These are phyloP conservation scores for Bauhinia variegata DNA, from an alignment of 306 rosid species.

Conservation along the genomic window DNA sequence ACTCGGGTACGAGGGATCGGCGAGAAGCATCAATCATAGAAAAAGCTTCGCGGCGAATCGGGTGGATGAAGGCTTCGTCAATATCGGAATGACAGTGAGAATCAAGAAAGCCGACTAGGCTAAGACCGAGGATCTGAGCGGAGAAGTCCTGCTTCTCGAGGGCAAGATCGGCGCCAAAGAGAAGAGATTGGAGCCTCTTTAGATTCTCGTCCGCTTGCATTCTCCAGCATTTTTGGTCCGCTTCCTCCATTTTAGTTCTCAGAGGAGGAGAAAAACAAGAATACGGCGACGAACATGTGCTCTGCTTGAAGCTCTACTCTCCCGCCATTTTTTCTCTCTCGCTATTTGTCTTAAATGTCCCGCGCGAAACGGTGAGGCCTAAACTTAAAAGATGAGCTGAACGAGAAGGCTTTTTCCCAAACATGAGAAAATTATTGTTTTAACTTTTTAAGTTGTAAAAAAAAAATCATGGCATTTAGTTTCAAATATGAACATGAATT, in stretches of 20 bases:
- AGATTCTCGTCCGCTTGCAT: slow-evolving; percentile 61
- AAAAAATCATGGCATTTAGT: too few relatives aligned
- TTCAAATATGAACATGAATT: too few relatives aligned
- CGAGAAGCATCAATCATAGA: slow-evolving; percentile 58
- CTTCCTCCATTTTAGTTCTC: slow-evolving; percentile 30
- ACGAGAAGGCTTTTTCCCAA: too few relatives aligned
- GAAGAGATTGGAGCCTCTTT: slow-evolving; percentile 77
- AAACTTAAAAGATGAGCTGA: too few relatives aligned
- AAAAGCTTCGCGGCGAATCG: slow-evolving; percentile 64
- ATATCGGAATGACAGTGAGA: slow-evolving; percentile 52
- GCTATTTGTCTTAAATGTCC: background rate
- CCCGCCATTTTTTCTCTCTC: slow-evolving; percentile 61
- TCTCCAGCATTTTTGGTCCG: slow-evolving; percentile 58
- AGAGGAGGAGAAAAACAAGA: slow-evolving; percentile 26
- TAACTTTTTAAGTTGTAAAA: too few relatives aligned
- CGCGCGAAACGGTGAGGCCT: background rate
- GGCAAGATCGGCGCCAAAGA: slow-evolving; percentile 72
- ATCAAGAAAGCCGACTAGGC: slow-evolving; percentile 85
- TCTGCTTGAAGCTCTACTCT: slow-evolving; percentile 41
- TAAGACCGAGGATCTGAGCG: slow-evolving; percentile 67
- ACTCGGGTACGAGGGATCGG: slow-evolving; percentile 53
- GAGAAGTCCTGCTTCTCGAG: slow-evolving; percentile 58
- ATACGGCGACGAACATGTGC: slow-evolving; percentile 2
- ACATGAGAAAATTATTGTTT: too few relatives aligned
- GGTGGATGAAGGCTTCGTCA: slow-evolving; percentile 66